Conservation (phyloP, 202 grass and related monocot species). For the Panicum virgatum region DNA sequence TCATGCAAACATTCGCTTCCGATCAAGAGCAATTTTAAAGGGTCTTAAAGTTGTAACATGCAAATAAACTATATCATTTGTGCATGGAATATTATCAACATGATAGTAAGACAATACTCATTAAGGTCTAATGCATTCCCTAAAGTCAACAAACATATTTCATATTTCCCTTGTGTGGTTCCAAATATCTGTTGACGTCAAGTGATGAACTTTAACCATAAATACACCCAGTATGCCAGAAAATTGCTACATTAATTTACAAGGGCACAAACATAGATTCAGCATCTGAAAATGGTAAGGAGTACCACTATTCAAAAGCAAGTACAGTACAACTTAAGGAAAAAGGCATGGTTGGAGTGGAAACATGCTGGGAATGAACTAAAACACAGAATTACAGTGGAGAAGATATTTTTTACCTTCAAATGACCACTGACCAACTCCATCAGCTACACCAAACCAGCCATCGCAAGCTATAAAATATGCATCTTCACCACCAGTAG, state of each 20-base stretch:
- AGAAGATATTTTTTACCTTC: constrained; percentile 70
- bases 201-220: neutral
- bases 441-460: constrained; percentile 97
- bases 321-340: neutral
- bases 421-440: constrained; percentile 98
- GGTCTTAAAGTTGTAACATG: too few species aligned
- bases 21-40: neutral
- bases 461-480: constrained; percentile 69
- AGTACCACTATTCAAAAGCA: neutral
- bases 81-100: neutral
- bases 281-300: neutral
- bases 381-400: neutral
- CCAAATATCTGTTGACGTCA: neutral
- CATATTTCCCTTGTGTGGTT: neutral
- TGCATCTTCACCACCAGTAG: constrained; percentile 93
- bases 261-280: neutral
- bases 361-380: neutral
- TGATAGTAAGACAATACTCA: neutral
- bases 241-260: neutral
- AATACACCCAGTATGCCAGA: neutral
- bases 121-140: neutral
- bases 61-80: too few species aligned
- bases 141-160: neutral
- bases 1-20: neutral
- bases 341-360: neutral